Conservation (phyloP, 2,329 filamentous ascomycete genomes). For the Ceratocystis destructans region DNA sequence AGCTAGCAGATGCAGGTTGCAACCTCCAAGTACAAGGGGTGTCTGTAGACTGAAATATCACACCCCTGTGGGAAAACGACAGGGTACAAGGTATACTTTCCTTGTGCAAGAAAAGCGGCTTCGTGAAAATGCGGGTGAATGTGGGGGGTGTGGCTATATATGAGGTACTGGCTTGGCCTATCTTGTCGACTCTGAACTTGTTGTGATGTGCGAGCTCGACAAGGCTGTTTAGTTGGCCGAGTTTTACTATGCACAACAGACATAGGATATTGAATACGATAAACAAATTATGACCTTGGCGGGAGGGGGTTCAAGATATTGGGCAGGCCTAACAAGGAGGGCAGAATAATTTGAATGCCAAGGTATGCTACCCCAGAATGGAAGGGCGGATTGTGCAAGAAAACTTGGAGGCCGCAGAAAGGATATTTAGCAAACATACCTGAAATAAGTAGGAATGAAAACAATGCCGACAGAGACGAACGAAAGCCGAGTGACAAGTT, state of each 20-base stretch:
- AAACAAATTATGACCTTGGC: background rate
- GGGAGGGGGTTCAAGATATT: background rate
- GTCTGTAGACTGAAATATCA: background rate
- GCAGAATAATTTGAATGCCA: background rate
- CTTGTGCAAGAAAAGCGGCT: slow-evolving; percentile 7
- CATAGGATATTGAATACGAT: background rate
- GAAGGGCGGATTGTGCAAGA: background rate
- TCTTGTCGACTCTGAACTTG: background rate
- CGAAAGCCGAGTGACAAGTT: background rate
- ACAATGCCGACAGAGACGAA: background rate
- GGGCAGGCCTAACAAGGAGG: background rate
- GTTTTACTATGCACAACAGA: background rate
- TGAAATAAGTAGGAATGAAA: background rate
- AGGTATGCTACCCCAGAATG: background rate
- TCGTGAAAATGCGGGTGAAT: background rate
- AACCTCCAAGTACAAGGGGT: slow-evolving; percentile 2
- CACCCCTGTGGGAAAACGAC: background rate
- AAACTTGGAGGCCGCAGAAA: background rate
- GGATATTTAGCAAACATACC: background rate
- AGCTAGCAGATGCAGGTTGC: slow-evolving; percentile 4
- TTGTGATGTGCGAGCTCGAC: background rate
- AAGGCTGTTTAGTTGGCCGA: background rate
- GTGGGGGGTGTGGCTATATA: background rate
- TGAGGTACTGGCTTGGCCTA: background rate
- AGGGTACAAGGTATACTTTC: background rate